These are phyloP conservation scores for Fusarium phyllophilum DNA, from an alignment of 2,329 filamentous ascomycete genomes.

Conservation along the genomic window DNA sequence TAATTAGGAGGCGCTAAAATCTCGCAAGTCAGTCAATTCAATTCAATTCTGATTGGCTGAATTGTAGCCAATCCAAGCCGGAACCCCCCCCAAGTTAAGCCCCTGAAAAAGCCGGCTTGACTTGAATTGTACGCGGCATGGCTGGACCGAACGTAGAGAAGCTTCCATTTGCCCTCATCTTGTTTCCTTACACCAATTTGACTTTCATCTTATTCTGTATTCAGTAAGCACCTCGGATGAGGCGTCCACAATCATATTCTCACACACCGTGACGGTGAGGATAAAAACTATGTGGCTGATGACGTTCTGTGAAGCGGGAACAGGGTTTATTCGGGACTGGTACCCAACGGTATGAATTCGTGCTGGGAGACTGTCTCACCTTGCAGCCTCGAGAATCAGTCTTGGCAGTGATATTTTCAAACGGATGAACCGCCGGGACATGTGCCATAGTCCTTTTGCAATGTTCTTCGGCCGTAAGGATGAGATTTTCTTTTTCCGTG, in stretches of 20 bases:
- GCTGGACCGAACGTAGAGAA: constrained; percentile 8
- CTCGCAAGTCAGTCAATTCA: no score
- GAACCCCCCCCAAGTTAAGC: no score
- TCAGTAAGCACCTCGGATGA: constrained; percentile 10
- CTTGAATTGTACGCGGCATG: constrained; percentile 14
- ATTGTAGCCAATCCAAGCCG: no score
- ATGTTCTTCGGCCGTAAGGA: constrained; percentile 16
- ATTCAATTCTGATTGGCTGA: no score
- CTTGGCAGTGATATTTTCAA: background rate
- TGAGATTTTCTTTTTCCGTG: background rate
- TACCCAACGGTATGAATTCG: background rate
- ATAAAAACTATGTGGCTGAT: constrained; percentile 16
- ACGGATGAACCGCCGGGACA: background rate
- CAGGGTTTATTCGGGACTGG: background rate
- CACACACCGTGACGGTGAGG: constrained; percentile 7
- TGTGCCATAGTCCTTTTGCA: background rate
- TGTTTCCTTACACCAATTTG: constrained; percentile 7
- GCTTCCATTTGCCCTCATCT: constrained; percentile 3
- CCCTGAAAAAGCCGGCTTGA: no score
- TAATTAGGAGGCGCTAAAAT: no score
- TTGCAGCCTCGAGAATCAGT: background rate
- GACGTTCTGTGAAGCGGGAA: constrained; percentile 1
- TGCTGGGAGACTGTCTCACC: constrained; percentile 3
- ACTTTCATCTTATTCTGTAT: constrained; percentile 2
- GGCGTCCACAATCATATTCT: background rate